Base-by-base conservation (phyloP, 1,139 yeast genomes). In the Hyphopichia burtonii region DNA sequence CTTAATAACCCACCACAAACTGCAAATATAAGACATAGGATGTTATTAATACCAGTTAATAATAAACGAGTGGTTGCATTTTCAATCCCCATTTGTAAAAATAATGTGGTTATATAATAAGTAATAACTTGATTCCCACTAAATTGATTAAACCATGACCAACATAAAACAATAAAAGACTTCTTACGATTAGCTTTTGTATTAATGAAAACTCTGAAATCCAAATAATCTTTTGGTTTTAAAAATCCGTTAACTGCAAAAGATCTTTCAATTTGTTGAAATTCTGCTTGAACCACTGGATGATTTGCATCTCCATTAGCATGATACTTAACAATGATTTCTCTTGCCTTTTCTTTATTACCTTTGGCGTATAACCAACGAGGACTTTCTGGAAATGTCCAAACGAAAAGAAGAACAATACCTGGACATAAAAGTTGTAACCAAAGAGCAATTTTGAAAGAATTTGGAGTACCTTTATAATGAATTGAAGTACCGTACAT, bases 321-420 rank as follows among this genome's bases (percentile, higher is more conserved):
- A 15, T 38, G 38, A 28, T 20, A 31, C 16, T 37, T 37, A 17
- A 31, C 16, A 22, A 37, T 49, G 4, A 62, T 53, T 4, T 33
- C 37, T 30, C 53, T 48, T 2, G 85, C 83, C 17, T 63, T 60
- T 2, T 63, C 63, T 14, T 59, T 47, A 25, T 67, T 55, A 4
- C 69, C 71, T 23, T 63, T 62, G 15, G 70, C 58, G 10, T 78
- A 65, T 31, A 78, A 61, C 69, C 71, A 80, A 42, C 86, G 63
- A 2, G 86, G 86, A 3, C 83, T 74, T 52, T 82, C 86, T 1
- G 86, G 86, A 19, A 80, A 66, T 44, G 73, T 65, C 36, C 63
- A 66, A 19, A 38, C 33, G 22, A 37, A 38, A 7, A 41, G 12
- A n/a, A 38, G 19, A 3, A 42, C 43, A 17, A 46, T 27, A 20